Percentiles rank a stretch among this genome's conserved stretches.
Conservation (phyloP, 169 alveolate genomes). For the Sarcocystis neurona region DNA sequence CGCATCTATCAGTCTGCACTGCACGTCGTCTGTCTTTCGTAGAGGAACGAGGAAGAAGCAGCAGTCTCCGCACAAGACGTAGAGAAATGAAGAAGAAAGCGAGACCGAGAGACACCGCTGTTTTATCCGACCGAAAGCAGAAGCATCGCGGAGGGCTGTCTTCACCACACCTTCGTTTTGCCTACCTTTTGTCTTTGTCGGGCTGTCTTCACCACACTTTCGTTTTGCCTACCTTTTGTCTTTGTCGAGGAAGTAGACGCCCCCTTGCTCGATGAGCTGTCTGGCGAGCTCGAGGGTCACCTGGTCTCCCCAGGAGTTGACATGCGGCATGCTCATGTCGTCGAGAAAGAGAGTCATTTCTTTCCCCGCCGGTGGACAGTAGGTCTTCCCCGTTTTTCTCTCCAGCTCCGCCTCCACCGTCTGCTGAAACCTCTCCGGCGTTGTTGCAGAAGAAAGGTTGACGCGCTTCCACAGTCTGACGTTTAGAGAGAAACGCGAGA, state of each 20-base stretch:
- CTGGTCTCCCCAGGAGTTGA: slow-evolving; percentile 97
- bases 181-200: neutral
- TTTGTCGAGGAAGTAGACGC: slow-evolving; percentile 92
- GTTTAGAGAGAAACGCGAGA: slow-evolving; percentile 59
- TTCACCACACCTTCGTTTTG: neutral
- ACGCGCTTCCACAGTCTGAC: slow-evolving; percentile 89
- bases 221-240: slow-evolving; percentile 77
- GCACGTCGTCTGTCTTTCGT: too few species aligned
- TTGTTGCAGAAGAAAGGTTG: slow-evolving; percentile 93
- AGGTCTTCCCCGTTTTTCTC: slow-evolving; percentile 90
- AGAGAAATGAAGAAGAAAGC: neutral
- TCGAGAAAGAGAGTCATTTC: slow-evolving; percentile 92
- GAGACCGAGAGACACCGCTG: slow-evolving; percentile 14
- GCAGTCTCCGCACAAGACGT: neutral
- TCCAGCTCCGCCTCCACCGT: slow-evolving; percentile 95
- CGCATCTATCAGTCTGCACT: too few species aligned
- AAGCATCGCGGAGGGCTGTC: neutral
- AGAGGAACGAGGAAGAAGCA: neutral
- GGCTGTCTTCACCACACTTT: neutral
- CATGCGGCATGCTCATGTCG: slow-evolving; percentile 95
- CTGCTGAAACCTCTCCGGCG: slow-evolving; percentile 91
- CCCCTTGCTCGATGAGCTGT: slow-evolving; percentile 92
- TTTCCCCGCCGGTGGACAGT: slow-evolving; percentile 91
- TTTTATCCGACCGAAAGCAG: neutral
- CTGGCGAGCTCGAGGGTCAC: slow-evolving; percentile 92